Evolutionary conservation across 805 yeast species (phyloP).

Genomic region (Yarrowia sp.): DNA sequence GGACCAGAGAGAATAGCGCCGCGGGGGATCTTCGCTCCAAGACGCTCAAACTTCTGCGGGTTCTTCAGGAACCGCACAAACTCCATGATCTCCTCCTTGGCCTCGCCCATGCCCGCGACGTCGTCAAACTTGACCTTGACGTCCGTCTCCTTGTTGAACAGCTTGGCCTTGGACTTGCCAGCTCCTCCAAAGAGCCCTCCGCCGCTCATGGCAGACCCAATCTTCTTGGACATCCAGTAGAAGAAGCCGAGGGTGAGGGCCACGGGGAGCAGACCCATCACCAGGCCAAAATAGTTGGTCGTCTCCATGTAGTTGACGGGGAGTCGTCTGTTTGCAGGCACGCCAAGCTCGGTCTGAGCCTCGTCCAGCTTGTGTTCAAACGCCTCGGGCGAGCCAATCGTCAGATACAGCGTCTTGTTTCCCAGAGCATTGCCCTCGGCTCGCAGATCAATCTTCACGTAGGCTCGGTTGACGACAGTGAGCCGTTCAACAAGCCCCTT

Average conservation of each 20-base stretch:
- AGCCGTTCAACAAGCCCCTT: constrained; percentile 74
- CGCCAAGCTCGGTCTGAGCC: constrained; percentile 65
- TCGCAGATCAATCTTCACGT: constrained; percentile 46
- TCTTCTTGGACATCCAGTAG: constrained; percentile 55
- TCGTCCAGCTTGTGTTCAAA: constrained; percentile 80
- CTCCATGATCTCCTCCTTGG: constrained; percentile 93
- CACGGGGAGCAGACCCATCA: constrained; percentile 78
- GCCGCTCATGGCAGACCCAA: constrained; percentile 45
- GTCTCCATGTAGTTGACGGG: constrained; percentile 75
- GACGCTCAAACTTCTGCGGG: constrained; percentile 76
- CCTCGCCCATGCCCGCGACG: constrained; percentile 94
- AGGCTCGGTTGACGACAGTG: constrained; percentile 66
- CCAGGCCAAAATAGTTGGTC: constrained; percentile 58
- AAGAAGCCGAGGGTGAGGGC: constrained; percentile 76
- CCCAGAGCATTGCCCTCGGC: constrained; percentile 51
- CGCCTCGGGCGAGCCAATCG: constrained; percentile 82
- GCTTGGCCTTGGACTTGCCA: constrained; percentile 75
- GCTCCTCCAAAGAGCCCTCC: constrained; percentile 61
- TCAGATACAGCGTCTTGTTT: constrained; percentile 58
- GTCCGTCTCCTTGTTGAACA: constrained; percentile 78
- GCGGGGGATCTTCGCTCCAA: constrained; percentile 93
- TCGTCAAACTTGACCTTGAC: constrained; percentile 80
- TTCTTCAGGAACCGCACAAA: constrained; percentile 85
- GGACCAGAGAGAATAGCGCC: constrained; percentile 95
- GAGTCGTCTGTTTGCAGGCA: constrained; percentile 66